A percentile compares a stretch with the other conserved stretches of the same genome.
These are phyloP conservation scores for Sclerotinia subarctica DNA, from an alignment of 2,329 filamentous ascomycete species.

Conservation along the genomic window DNA sequence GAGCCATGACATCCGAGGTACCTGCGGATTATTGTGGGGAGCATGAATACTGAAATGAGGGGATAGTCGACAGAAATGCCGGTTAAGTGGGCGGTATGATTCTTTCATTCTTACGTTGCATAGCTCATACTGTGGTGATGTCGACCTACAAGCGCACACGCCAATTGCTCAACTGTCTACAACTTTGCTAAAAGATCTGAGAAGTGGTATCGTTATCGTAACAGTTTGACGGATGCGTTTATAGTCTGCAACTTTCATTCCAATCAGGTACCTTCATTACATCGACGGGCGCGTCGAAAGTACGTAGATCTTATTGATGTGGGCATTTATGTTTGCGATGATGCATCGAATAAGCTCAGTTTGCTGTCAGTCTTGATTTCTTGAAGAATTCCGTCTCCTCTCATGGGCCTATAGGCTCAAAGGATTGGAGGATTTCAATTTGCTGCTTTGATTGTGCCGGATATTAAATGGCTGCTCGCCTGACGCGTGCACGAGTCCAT, in stretches of 20 bases:
- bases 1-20: conserved; percentile 9
- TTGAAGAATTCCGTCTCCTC: not conserved
- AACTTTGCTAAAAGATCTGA: not conserved
- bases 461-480: conserved; percentile 1
- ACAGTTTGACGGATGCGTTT: not conserved
- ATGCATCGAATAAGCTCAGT: not conserved
- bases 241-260: not conserved
- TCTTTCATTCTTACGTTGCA: not conserved
- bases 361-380: not conserved
- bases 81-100: conserved; percentile 3
- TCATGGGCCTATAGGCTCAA: conserved; percentile 1
- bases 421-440: not conserved
- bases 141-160: not conserved
- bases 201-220: not conserved
- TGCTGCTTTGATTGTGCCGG: not conserved
- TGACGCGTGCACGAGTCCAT: conserved; percentile 1
- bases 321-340: not conserved
- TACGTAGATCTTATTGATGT: not conserved
- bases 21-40: conserved; percentile 2
- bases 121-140: not conserved
- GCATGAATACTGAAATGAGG: conserved; percentile 10
- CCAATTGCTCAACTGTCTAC: conserved; percentile 12
- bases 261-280: not conserved
- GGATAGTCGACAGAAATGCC: not conserved
- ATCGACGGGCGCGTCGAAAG: not conserved